Base-by-base conservation (phyloP, 306 rosid genomes). In the Clitoria ternatea region DNA sequence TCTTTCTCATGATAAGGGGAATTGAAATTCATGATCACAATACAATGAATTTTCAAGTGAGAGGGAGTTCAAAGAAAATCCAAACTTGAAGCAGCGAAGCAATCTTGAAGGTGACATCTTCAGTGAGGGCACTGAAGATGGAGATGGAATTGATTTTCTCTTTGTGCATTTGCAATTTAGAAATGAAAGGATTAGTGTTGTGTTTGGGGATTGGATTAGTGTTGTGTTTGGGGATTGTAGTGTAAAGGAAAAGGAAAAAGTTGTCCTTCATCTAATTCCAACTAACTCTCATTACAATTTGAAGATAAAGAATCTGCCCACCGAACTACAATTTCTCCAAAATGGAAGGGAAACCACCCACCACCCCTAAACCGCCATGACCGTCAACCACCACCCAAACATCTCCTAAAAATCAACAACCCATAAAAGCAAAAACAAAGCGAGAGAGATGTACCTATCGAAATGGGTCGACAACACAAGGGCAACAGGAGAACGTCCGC, bases 41-140 rank as follows among this genome's bases (percentile, higher is more conserved):
- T 15, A 61, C 3, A 60, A 33, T n/a, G 4, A n/a, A n/a, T n/a
- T n/a, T n/a, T n/a, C n/a, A n/a, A n/a, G n/a, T 23, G 1, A 56
- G 12, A 1, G 0, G 13, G 33, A 5, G 2, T 39, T 1, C 1
- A 20, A n/a, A n/a, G n/a, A n/a, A n/a, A 44, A 29, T 44, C 24
- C 45, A 43, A 71, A 89, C 94, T 86, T 66, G 83, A 72, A 92
- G 97, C 18, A 78, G 76, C 12, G 90, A 86, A 66, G 82, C 91
- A 36, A 92, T 88, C 61, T 88, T 82, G 61, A 92, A 26, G 68
- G 82, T 77, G 67, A 90, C 73, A 44, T 90, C 97, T 19, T 82
- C 66, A 7, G 98, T 87, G 40, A 92, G 81, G 3, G 67, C 76
- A 56, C 7, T 80, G 27, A 57, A 64, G 75, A 70, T 36, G 27